phyloP scores from a whole-genome alignment of 2,329 filamentous ascomycete species.

The Westerdykella sp. region DNA sequence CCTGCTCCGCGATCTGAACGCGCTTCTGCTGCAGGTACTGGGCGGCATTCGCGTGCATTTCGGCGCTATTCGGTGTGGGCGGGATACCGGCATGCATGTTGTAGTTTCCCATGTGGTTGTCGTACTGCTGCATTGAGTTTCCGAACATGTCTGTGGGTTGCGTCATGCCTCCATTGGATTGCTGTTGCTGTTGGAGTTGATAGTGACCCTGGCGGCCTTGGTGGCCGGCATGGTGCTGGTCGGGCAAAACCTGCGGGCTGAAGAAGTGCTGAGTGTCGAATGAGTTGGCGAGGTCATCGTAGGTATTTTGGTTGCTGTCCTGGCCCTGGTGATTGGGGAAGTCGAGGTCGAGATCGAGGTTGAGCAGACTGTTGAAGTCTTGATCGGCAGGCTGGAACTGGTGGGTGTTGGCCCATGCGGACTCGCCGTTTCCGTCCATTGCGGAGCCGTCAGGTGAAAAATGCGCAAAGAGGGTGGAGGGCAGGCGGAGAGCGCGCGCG shows the following conservation, averaged over 20 bases:
- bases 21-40: constrained; percentile 52
- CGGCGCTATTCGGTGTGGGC: constrained; percentile 73
- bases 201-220: constrained; percentile 13
- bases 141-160: constrained; percentile 3
- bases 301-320: constrained; percentile 19
- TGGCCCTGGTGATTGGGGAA: constrained; percentile 12
- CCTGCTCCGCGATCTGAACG: constrained; percentile 54
- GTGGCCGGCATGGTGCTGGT: constrained; percentile 17
- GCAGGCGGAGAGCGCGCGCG: neutral
- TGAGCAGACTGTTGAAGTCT: constrained; percentile 40
- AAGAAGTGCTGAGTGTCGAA: constrained; percentile 32
- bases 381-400: constrained; percentile 36
- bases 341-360: constrained; percentile 24
- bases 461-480: neutral
- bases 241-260: constrained; percentile 21
- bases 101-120: constrained; percentile 28
- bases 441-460: constrained; percentile 6
- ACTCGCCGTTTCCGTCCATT: constrained; percentile 28
- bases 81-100: constrained; percentile 59
- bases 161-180: too few relatives aligned
- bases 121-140: constrained; percentile 18
- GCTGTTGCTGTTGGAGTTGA: constrained; percentile 4
- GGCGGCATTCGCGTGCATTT: constrained; percentile 58
- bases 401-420: constrained; percentile 38
- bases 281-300: constrained; percentile 25